phyloP scores from a whole-genome alignment of 345 rosid genomes.

The Rhizophora apiculata region DNA sequence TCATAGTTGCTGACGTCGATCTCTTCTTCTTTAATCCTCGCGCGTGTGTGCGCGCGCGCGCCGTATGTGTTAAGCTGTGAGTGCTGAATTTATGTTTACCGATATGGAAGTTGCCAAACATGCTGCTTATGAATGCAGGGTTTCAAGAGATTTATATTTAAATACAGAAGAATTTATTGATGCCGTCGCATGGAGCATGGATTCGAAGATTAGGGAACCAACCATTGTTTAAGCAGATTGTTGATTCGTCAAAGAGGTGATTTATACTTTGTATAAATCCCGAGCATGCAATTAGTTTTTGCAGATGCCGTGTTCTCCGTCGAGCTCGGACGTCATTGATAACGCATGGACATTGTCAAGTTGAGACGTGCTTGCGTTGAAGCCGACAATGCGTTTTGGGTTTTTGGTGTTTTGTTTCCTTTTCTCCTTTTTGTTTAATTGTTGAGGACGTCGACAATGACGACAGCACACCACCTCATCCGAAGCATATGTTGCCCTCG shows the following conservation, averaged over 20 bases:
- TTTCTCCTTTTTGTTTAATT: too few species aligned
- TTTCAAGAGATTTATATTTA: slow-evolving; percentile 62
- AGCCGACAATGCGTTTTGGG: too few species aligned
- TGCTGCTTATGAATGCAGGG: slow-evolving; percentile 44
- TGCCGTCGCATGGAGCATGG: slow-evolving; percentile 63
- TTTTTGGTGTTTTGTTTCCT: too few species aligned
- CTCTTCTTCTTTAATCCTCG: background rate
- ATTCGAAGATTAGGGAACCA: slow-evolving; percentile 47
- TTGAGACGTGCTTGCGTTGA: too few species aligned
- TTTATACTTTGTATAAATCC: background rate
- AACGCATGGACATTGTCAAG: background rate
- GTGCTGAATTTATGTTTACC: background rate
- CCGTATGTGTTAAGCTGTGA: background rate
- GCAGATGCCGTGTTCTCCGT: background rate
- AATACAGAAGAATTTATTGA: slow-evolving; percentile 85
- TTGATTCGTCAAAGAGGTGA: background rate
- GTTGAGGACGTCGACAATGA: too few species aligned
- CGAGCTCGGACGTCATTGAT: background rate
- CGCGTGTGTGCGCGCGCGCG: too few species aligned
- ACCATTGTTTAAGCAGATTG: slow-evolving; percentile 30
- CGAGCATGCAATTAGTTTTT: background rate
- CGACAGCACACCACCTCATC: too few species aligned
- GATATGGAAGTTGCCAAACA: background rate
- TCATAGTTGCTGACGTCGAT: background rate
- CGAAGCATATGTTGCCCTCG: too few species aligned